Conservation (phyloP, 129 eudicot species). For the Pittosporum tobira region DNA sequence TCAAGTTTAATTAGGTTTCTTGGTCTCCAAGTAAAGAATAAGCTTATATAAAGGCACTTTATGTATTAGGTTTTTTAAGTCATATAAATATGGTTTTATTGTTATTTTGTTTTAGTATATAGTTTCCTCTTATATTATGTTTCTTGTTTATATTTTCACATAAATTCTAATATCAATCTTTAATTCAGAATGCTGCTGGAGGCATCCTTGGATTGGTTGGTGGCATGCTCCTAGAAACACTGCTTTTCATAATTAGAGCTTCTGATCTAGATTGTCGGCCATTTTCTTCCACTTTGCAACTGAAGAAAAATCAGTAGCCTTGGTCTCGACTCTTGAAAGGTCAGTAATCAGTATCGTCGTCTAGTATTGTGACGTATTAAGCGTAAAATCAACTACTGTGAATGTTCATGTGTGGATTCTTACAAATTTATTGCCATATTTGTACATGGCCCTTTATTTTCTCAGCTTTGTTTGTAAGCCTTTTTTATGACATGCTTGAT, state of each 20-base stretch:
- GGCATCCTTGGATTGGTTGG: slow-evolving; percentile 83
- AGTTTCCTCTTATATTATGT: too few species aligned
- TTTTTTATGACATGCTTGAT: too few species aligned
- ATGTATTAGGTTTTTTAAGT: too few species aligned
- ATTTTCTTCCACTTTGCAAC: slow-evolving; percentile 27
- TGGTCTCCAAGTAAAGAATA: too few species aligned
- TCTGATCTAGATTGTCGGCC: slow-evolving; percentile 32
- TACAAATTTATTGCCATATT: not conserved
- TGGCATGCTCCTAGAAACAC: slow-evolving; percentile 82
- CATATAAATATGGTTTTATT: too few species aligned
- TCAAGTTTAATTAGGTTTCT: too few species aligned
- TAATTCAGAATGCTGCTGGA: slow-evolving; percentile 82
- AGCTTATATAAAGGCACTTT: too few species aligned
- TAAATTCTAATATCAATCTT: too few species aligned
- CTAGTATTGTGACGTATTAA: not conserved
- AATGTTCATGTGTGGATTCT: not conserved
- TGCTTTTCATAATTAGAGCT: slow-evolving; percentile 71
- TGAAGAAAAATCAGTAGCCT: slow-evolving; percentile 63
- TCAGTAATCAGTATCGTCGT: not conserved
- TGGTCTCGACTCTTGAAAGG: slow-evolving; percentile 20
- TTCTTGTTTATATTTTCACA: too few species aligned
- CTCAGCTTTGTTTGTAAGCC: too few species aligned
- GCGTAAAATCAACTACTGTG: not conserved
- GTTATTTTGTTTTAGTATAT: too few species aligned
- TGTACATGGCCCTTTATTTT: not conserved